phyloP scores from a whole-genome alignment of 1,284 basidiomycete genomes.

The Ceratobasidium sp. region DNA sequence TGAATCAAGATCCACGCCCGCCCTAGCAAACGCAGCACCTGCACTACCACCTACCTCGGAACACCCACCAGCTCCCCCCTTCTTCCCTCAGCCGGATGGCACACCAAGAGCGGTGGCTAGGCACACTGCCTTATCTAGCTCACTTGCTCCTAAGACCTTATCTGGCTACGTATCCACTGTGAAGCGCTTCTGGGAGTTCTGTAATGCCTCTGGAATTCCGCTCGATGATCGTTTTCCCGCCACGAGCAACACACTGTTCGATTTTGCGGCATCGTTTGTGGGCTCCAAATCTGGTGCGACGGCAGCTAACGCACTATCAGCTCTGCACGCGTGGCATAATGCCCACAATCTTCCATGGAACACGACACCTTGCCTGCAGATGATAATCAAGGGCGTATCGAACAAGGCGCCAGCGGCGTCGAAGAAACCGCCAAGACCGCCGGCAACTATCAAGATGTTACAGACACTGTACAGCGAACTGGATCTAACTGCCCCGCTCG shows the following conservation, averaged over 20 bases:
- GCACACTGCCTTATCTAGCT: background rate
- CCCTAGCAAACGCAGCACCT: no score
- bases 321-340: conserved; percentile 55
- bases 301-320: conserved; percentile 48
- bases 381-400: conserved; percentile 52
- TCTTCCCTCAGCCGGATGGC: no score
- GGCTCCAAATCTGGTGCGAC: background rate
- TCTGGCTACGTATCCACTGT: background rate
- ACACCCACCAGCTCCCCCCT: no score
- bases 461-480: conserved; percentile 1
- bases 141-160: background rate
- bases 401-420: conserved; percentile 52
- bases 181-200: background rate
- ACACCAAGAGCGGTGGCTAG: no score
- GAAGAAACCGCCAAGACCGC: background rate
- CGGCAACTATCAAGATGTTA: conserved; percentile 9
- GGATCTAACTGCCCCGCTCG: background rate
- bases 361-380: conserved; percentile 49
- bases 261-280: background rate
- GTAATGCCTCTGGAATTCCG: background rate
- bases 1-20: no score
- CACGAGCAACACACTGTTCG: background rate
- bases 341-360: conserved; percentile 52
- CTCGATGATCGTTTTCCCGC: background rate
- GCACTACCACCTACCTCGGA: no score